Evolutionary conservation across 2,329 filamentous ascomycete species (phyloP).

Genomic region (Fusarium abutilonis): DNA sequence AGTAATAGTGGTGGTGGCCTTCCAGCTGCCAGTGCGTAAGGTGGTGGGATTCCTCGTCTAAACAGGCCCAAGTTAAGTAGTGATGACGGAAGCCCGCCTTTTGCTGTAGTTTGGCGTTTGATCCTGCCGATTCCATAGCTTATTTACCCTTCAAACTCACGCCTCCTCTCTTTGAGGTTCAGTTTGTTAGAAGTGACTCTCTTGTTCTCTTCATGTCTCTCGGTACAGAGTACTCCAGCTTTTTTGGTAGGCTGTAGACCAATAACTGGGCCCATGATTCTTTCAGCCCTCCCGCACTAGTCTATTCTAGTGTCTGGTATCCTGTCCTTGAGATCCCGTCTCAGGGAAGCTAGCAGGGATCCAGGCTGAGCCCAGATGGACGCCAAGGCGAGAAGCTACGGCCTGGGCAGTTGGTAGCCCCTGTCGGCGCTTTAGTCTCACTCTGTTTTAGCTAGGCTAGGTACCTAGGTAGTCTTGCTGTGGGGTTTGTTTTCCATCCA

Average conservation of each 20-base stretch:
- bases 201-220: conserved; percentile 10
- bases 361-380: conserved; percentile 21
- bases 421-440: conserved; percentile 22
- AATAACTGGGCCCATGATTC: conserved; percentile 45
- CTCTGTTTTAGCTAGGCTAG: conserved; percentile 21
- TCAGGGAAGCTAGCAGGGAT: conserved; percentile 33
- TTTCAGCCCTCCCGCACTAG: conserved; percentile 54
- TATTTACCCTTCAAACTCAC: not conserved
- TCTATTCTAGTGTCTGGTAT: conserved; percentile 42
- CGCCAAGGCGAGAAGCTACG: conserved; percentile 37
- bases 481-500: conserved; percentile 14
- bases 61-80: conserved; percentile 3
- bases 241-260: conserved; percentile 20
- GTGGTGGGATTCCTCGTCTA: conserved; percentile 29
- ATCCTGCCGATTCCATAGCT: not conserved
- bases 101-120: conserved; percentile 1
- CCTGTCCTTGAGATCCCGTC: conserved; percentile 47
- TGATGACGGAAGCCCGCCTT: conserved; percentile 4
- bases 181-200: not conserved
- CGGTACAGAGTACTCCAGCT: conserved; percentile 10
- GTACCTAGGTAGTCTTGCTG: not conserved
- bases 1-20: conserved; percentile 9
- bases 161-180: not conserved
- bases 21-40: conserved; percentile 28
- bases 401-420: conserved; percentile 25